These are phyloP conservation scores for Hapsidospora chrysogenum DNA, from an alignment of 495 filamentous ascomycete genomes.

Conservation along the genomic window DNA sequence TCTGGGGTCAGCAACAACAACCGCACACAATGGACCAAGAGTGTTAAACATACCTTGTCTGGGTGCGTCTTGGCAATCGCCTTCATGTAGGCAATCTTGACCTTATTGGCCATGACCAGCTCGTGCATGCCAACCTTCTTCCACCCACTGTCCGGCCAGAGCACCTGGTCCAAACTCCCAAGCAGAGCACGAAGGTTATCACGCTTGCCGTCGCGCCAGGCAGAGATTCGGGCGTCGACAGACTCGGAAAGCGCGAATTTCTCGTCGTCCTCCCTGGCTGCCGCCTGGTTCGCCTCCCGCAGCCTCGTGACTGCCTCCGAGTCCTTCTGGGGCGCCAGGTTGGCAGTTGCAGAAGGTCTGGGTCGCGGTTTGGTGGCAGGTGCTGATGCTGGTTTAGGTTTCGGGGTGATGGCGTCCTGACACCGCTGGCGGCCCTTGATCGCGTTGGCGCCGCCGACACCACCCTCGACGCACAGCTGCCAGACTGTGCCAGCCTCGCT, in stretches of 20 bases:
- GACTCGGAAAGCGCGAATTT: slow-evolving; percentile 75
- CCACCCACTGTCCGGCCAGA: slow-evolving; percentile 89
- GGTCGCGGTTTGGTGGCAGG: slow-evolving; percentile 18
- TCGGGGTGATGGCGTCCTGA: slow-evolving; percentile 62
- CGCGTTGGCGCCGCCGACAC: slow-evolving; percentile 66
- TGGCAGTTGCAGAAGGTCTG: slow-evolving; percentile 30
- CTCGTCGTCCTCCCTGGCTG: slow-evolving; percentile 75
- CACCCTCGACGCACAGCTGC: slow-evolving; percentile 66
- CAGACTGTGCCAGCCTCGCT: slow-evolving; percentile 62
- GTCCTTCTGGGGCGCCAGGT: slow-evolving; percentile 23
- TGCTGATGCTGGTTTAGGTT: slow-evolving; percentile 22
- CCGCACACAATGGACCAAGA: background rate
- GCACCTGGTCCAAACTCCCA: slow-evolving; percentile 71
- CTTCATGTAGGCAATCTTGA: slow-evolving; percentile 98
- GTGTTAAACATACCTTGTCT: slow-evolving; percentile 71
- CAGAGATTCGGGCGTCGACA: slow-evolving; percentile 58
- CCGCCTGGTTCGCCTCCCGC: slow-evolving; percentile 64
- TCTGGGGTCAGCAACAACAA: slow-evolving; percentile 3
- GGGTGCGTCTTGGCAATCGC: slow-evolving; percentile 96
- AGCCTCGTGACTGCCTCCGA: slow-evolving; percentile 59
- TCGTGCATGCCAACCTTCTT: slow-evolving; percentile 92
- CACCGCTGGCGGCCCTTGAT: slow-evolving; percentile 80
- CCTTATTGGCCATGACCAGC: slow-evolving; percentile 73
- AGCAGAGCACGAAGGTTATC: slow-evolving; percentile 83
- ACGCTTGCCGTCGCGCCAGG: slow-evolving; percentile 77